phyloP scores from a whole-genome alignment of 768 basidiomycete genomes.

The Xanthoconium purpureum region DNA sequence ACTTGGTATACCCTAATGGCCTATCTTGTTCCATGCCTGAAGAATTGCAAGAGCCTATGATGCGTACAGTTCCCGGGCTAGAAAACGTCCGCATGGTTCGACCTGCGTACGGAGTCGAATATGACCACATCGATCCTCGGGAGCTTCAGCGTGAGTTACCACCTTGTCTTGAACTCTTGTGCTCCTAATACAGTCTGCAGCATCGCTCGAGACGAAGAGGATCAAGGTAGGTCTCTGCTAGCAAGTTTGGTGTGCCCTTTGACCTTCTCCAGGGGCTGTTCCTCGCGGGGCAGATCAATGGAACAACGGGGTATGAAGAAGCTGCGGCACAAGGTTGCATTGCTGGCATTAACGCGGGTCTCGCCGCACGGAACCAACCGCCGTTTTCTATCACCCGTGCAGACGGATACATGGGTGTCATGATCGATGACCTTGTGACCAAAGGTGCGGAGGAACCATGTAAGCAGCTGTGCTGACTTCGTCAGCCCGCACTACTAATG shows the following conservation, averaged over 20 bases:
- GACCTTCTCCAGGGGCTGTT: conserved; percentile 59
- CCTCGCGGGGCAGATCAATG: conserved; percentile 89
- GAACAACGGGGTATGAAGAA: conserved; percentile 93
- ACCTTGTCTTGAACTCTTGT: not conserved
- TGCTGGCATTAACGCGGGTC: conserved; percentile 85
- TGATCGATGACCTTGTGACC: conserved; percentile 87
- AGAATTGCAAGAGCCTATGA: conserved; percentile 79
- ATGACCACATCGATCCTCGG: conserved; percentile 85
- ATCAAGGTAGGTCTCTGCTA: conserved; percentile 48
- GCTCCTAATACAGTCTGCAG: conserved; percentile 34
- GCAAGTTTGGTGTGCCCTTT: not conserved
- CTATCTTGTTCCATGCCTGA: conserved; percentile 85
- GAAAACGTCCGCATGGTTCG: conserved; percentile 80
- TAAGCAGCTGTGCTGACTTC: conserved; percentile 29
- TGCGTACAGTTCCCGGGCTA: conserved; percentile 80
- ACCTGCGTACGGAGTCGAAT: conserved; percentile 92
- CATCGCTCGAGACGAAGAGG: conserved; percentile 82
- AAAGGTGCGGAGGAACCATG: conserved; percentile 92
- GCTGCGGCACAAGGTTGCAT: conserved; percentile 88
- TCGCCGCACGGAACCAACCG: conserved; percentile 52
- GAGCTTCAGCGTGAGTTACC: conserved; percentile 63
- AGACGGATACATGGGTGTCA: conserved; percentile 84
- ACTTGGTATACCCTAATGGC: conserved; percentile 87
- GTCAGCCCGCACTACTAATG: not conserved
- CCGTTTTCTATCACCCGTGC: conserved; percentile 74